Conservation (phyloP, 331 rosid genomes). For the Prunus yedoensis region DNA sequence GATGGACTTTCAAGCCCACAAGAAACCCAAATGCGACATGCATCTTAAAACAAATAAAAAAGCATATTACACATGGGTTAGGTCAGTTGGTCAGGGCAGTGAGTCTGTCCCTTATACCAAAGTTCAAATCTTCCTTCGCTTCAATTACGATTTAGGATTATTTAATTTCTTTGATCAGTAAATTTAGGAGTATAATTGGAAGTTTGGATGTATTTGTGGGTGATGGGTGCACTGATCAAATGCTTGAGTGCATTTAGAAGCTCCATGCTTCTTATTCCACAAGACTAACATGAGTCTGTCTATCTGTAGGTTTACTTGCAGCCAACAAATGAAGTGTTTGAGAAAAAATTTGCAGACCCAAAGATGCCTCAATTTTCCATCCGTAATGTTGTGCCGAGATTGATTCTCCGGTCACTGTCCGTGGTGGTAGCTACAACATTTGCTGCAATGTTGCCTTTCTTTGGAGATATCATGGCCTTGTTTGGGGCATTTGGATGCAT, state of each 20-base stretch:
- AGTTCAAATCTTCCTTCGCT: no score
- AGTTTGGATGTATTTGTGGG: no score
- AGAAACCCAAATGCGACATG: not conserved
- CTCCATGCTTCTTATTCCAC: not conserved
- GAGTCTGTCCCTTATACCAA: no score
- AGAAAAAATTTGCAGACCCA: constrained; percentile 61
- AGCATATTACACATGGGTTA: no score
- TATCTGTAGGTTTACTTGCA: constrained; percentile 64
- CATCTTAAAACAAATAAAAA: not conserved
- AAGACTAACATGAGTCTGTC: not conserved
- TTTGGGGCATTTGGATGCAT: constrained; percentile 83
- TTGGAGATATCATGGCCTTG: constrained; percentile 71
- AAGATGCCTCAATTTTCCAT: constrained; percentile 54
- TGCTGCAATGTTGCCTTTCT: constrained; percentile 90
- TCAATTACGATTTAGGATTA: no score
- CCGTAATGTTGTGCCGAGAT: constrained; percentile 62
- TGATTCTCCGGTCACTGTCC: constrained; percentile 59
- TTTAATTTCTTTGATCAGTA: no score
- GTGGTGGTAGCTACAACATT: constrained; percentile 56
- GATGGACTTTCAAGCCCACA: no score
- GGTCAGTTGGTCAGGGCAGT: no score
- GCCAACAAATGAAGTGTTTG: constrained; percentile 77
- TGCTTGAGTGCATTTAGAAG: no score
- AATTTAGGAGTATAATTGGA: no score
- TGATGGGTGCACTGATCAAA: not conserved